Evolutionary conservation across 768 basidiomycete genomes (phyloP).

Genomic region (Cyclocybe cylindracea): DNA sequence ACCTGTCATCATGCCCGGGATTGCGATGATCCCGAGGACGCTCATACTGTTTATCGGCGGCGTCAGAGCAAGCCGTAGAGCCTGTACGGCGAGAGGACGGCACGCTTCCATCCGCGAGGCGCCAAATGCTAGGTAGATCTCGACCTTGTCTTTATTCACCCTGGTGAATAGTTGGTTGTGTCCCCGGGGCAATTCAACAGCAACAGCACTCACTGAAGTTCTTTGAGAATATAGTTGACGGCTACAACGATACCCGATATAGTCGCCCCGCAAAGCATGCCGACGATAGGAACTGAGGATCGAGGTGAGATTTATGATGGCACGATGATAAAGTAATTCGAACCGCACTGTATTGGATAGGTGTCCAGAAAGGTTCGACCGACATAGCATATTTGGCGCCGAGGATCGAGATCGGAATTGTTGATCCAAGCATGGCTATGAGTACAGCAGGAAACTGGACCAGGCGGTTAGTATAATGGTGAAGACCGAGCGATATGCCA

Average conservation of each 20-base stretch:
- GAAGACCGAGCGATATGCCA: neutral
- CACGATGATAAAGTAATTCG: too few relatives aligned
- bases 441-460: constrained; percentile 66
- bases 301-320: neutral
- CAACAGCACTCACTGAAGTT: constrained; percentile 58
- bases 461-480: neutral
- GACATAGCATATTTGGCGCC: constrained; percentile 78
- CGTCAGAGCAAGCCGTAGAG: constrained; percentile 73
- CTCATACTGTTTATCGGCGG: constrained; percentile 89
- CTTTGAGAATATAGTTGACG: constrained; percentile 69
- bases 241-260: constrained; percentile 77
- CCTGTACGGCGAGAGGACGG: constrained; percentile 74
- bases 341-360: constrained; percentile 72
- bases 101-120: constrained; percentile 85
- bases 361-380: constrained; percentile 78
- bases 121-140: constrained; percentile 84
- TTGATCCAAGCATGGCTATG: constrained; percentile 69
- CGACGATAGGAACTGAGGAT: constrained; percentile 70
- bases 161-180: constrained; percentile 30
- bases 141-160: constrained; percentile 84
- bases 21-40: constrained; percentile 74
- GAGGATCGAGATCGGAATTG: constrained; percentile 77
- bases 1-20: constrained; percentile 92
- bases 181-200: neutral
- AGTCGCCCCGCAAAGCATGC: constrained; percentile 84